A percentile compares a stretch with the other conserved stretches of the same genome.
Conservation (phyloP, 768 basidiomycete genomes). For the Filobasidium floriforme region DNA sequence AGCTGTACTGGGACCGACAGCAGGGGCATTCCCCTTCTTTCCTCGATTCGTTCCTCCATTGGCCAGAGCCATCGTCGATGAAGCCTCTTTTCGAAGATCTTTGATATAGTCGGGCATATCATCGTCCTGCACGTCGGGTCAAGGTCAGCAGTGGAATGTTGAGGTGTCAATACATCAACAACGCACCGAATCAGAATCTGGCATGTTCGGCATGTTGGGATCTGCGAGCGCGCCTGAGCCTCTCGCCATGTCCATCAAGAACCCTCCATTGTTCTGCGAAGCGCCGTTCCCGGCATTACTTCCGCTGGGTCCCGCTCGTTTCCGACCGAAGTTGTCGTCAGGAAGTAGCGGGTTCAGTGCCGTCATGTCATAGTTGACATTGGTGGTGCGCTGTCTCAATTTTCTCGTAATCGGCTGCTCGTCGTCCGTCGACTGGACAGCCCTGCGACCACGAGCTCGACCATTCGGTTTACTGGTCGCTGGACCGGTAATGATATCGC, state of each 20-base stretch:
- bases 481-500: neutral
- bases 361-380: conserved; percentile 11
- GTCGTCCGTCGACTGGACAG: conserved; percentile 2
- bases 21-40: neutral
- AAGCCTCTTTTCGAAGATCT: conserved; percentile 19
- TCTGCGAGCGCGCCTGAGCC: conserved; percentile 13
- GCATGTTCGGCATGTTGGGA: conserved; percentile 8
- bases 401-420: conserved; percentile 17
- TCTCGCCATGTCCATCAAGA: conserved; percentile 8
- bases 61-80: conserved; percentile 15
- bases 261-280: conserved; percentile 14
- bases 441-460: neutral
- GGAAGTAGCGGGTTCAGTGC: conserved; percentile 7
- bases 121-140: conserved; percentile 12
- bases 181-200: conserved; percentile 23
- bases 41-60: conserved; percentile 11
- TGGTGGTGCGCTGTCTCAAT: conserved; percentile 11
- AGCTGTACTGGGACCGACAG: conserved; percentile 5
- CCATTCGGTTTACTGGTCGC: neutral
- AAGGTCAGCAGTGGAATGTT: neutral
- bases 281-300: neutral
- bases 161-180: neutral
- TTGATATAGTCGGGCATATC: conserved; percentile 20
- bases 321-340: conserved; percentile 9
- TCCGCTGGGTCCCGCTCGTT: conserved; percentile 2